Evolutionary conservation across 257 asterid genomes (phyloP), one percentile per base, ranked within the genome.

Genomic region (Solanum acaule): DNA sequence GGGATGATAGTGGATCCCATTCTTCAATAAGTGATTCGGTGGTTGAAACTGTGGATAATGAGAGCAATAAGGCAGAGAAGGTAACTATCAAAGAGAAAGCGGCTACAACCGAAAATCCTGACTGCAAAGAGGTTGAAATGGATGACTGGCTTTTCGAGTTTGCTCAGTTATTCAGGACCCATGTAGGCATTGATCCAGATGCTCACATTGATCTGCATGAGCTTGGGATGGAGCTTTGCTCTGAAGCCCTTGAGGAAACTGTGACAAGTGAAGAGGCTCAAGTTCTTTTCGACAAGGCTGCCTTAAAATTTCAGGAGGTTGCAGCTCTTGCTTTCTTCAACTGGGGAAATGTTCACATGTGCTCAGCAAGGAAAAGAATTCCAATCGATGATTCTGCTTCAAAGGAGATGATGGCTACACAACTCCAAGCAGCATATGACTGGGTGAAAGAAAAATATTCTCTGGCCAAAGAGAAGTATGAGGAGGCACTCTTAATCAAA

Each of bases 311-410:
- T 87, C 99, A 97, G 89, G 99, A 95, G 88, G 99, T 97, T 77
- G 99, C 98, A n/a, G 98, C 99, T 68, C 91, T 96, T 86, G 99
- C 99, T 44, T 97, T 93, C 92, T 97, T 97, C 92, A 97, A 97
- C 90, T 96, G 99, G 99, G 99, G 99, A 77, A 97, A 97, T 86
- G 99, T 97, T 23, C 98, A 97, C 63, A 96, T 97, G 99, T 97
- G 99, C 90, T 95, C 99, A 6, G 99, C 99, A 35, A 93, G 99
- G 91, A 97, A 96, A 89, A 93, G 95, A 79, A 95, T 97, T 87
- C 99, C 99, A 9, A 92, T 95, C 13, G 98, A 96, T 72, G 98
- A 96, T 88, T 94, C 98, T 8, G 93, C 96, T 35, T 94, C 93
- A 18, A 92, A 94, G 92, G 99, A 93, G 29, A 52, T 90, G 77